A percentile compares a stretch with the other conserved stretches of the same genome.
Conservation (phyloP, 345 rosid species). For the Lumnitzera littorea region DNA sequence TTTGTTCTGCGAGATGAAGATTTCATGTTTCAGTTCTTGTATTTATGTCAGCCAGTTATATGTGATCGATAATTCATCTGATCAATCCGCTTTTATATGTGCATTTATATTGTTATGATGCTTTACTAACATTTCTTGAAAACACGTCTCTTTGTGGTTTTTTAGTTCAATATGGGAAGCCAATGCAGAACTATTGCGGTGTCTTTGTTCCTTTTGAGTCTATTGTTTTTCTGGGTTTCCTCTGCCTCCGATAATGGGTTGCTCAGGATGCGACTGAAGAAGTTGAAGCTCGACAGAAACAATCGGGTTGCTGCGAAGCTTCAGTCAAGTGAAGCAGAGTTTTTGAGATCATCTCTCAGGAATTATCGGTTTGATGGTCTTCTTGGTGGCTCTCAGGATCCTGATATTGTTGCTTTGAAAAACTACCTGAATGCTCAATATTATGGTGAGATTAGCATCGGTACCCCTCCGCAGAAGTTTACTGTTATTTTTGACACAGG, state of each 20-base stretch:
- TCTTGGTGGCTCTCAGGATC: slow-evolving; percentile 29
- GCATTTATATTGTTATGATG: too few relatives aligned
- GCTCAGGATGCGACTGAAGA: slow-evolving; percentile 63
- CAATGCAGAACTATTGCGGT: slow-evolving; percentile 18
- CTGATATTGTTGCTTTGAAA: slow-evolving; percentile 55
- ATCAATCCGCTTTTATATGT: too few relatives aligned
- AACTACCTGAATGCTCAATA: slow-evolving; percentile 90
- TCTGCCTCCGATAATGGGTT: slow-evolving; percentile 43
- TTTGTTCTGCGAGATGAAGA: too few relatives aligned
- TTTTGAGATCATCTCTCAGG: slow-evolving; percentile 28
- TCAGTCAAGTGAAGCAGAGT: slow-evolving; percentile 41
- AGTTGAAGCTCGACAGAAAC: slow-evolving; percentile 50
- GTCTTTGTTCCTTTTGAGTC: slow-evolving; percentile 31
- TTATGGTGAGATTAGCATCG: slow-evolving; percentile 88
- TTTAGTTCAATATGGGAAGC: slow-evolving; percentile 51
- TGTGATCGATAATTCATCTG: too few relatives aligned
- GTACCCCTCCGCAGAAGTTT: slow-evolving; percentile 92
- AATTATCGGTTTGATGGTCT: slow-evolving; percentile 22
- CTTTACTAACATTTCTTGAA: not conserved
- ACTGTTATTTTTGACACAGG: slow-evolving; percentile 93
- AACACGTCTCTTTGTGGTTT: not conserved
- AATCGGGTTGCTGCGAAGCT: slow-evolving; percentile 46
- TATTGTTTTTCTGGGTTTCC: slow-evolving; percentile 30
- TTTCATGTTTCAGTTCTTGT: too few relatives aligned
- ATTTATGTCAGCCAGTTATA: too few relatives aligned